Conservation (phyloP, 2,329 filamentous ascomycete genomes). For the Fusarium devonianum region DNA sequence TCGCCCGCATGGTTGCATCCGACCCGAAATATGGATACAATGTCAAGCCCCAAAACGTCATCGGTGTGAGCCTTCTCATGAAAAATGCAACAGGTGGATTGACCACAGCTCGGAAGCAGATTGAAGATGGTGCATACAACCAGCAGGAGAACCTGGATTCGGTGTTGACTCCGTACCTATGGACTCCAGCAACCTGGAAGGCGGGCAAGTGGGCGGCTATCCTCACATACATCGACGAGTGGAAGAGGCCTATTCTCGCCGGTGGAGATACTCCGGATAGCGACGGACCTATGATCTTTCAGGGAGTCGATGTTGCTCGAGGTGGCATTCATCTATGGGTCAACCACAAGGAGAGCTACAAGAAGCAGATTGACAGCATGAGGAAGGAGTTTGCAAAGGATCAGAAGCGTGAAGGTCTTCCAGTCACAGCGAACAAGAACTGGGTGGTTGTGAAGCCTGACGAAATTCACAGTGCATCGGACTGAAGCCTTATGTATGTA, state of each 20-base stretch:
- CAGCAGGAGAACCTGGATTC: slow-evolving; percentile 49
- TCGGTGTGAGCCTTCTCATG: slow-evolving; percentile 52
- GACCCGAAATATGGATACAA: slow-evolving; percentile 56
- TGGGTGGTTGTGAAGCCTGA: slow-evolving; percentile 53
- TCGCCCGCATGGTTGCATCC: slow-evolving; percentile 55
- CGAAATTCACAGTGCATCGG: slow-evolving; percentile 43
- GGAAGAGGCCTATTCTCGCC: slow-evolving; percentile 52
- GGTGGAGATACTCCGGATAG: slow-evolving; percentile 54
- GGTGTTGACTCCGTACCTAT: slow-evolving; percentile 51
- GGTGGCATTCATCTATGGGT: slow-evolving; percentile 54
- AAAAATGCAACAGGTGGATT: slow-evolving; percentile 42
- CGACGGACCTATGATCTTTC: slow-evolving; percentile 55
- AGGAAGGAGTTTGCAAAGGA: slow-evolving; percentile 45
- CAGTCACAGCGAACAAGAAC: slow-evolving; percentile 54
- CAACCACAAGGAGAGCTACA: slow-evolving; percentile 48
- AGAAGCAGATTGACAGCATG: slow-evolving; percentile 48
- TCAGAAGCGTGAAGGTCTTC: slow-evolving; percentile 46
- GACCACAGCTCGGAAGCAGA: slow-evolving; percentile 51
- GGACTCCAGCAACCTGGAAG: slow-evolving; percentile 54
- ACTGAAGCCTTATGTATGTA: too few species aligned
- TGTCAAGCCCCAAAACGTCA: slow-evolving; percentile 53
- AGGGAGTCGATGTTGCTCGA: slow-evolving; percentile 51
- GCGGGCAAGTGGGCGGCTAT: slow-evolving; percentile 54
- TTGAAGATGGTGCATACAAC: slow-evolving; percentile 48
- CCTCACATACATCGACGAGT: slow-evolving; percentile 52